phyloP scores from a whole-genome alignment of 2,329 filamentous ascomycete genomes.

The Penicillium sp. region DNA sequence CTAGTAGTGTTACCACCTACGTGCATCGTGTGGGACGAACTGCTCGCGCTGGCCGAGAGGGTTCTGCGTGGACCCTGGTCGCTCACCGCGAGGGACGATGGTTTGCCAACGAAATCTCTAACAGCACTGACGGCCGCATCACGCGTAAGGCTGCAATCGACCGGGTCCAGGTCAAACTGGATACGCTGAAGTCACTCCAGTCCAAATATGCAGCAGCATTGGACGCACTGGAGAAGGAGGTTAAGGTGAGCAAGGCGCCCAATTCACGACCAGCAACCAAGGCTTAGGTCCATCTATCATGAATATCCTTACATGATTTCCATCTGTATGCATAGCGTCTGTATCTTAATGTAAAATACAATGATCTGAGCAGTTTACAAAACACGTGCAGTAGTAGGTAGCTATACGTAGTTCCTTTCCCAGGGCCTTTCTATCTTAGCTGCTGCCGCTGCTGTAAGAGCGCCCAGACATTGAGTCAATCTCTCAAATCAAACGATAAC shows the following conservation, averaged over 20 bases:
- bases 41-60: constrained; percentile 73
- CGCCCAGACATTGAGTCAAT: too few species aligned
- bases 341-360: neutral
- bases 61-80: constrained; percentile 83
- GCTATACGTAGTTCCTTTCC: too few species aligned
- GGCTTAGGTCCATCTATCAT: neutral
- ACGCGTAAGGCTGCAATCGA: constrained; percentile 30
- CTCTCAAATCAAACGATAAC: too few species aligned
- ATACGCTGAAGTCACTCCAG: constrained; percentile 29
- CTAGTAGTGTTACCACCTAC: constrained; percentile 76
- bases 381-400: too few species aligned
- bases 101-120: constrained; percentile 85
- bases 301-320: neutral
- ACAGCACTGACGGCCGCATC: constrained; percentile 38
- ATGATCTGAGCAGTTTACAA: neutral
- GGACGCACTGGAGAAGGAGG: constrained; percentile 39
- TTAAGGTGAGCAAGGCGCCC: constrained; percentile 22
- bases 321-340: constrained; percentile 12
- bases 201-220: constrained; percentile 35
- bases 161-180: constrained; percentile 32
- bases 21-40: constrained; percentile 91
- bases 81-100: constrained; percentile 80
- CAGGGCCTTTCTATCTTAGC: too few species aligned
- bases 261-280: neutral
- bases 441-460: too few species aligned